Base-by-base conservation (phyloP, 495 filamentous ascomycete species). In the Neurospora cerealis region DNA sequence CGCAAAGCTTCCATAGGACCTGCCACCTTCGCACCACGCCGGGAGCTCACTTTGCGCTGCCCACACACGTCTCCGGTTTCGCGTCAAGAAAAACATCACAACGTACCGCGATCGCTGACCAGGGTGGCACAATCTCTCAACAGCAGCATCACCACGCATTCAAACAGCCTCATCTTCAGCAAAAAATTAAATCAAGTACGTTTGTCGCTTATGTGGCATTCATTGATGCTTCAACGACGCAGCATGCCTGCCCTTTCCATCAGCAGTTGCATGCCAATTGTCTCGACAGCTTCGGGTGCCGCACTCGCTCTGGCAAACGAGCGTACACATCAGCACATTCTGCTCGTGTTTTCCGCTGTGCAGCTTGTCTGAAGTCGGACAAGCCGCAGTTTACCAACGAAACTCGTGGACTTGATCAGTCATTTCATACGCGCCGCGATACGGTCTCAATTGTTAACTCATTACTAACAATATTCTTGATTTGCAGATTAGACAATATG, bases 401-500 rank as follows among this genome's bases (percentile, higher is more conserved):
- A 36, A 66, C 54, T 17, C 28, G 24, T 28, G 28, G 28, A 15
- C 54, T 19, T 17, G 24, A 66, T 44, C 15, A 24, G 11, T n/a
- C 36, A 60, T 36, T 71, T 71, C 42, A 38, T 28, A 38, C 37
- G 71, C 34, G n/a, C 17, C 28, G 21, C 15, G 38, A 46, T 17
- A 15, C 19, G 11, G 19, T 46, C 13, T 15, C 21, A 3, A 13
- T 39, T 17, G 32, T 40, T 39, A 3, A 13, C 10, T 41, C 4
- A 4, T 44, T 28, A 46, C 79, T 82, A 78, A 81, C 74, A 71
- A 41, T 60, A 28, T 17, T 69, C 62, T 21, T 39, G 46, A 74
- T 39, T 73, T 77, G 71, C 73, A 77, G 73, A 76, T 76, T 76
- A 76, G 17, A 70, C 79, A 83, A n/a, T 39, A 85, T 85, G 83